Evolutionary conservation across 163 green algal genomes (phyloP), one percentile per base, ranked within the genome.

Genomic region (Prototheca wickerhamii): DNA sequence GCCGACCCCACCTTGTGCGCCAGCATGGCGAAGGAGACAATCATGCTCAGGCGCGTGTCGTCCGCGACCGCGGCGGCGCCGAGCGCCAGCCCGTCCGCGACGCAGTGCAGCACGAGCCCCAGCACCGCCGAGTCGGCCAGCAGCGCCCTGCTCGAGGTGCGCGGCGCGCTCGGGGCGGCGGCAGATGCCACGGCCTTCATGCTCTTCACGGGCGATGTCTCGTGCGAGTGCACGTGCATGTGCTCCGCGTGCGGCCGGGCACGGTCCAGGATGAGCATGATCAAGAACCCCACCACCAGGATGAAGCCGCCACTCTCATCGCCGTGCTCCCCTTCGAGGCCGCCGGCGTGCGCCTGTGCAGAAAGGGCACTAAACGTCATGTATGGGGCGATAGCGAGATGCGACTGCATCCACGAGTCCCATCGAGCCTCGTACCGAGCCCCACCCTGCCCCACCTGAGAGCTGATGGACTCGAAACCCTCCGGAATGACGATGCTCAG

Each of bases 401-500:
- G 37, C 37, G 44, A 53, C 18, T 29, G 44, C 18, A 53, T 25
- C 21, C 44, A 23, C 15, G 23, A 8, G 10, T 25, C 10, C 15
- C 18, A 29, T 25, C 21, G 2, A 5, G 12, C 37, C 12, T 8
- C 8, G 37, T 15, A 46, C 10, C 8, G 37, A 8, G 37, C 12
- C 37, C 37, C 12, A 46, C 10, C 8, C 37, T 15, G 12, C 37
- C 37, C 8, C 12, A 8, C 12, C 37, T 21, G 37, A 46, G 10
- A 46, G 8, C 37, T 21, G 37, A 87, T 77, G 26, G 73, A 75
- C 15, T 80, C 60, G 54, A 87, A 87, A 51, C 83, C 83, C 54
- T 89, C 83, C 17, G 83, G 83, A 8, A 90, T 58, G 26, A 90
- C 74, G 4, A 90, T 74, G 3, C 61, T 69, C 12, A 90, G 62